phyloP scores from a whole-genome alignment of 352 stramenopile species.

The Pythium phragmitis region DNA sequence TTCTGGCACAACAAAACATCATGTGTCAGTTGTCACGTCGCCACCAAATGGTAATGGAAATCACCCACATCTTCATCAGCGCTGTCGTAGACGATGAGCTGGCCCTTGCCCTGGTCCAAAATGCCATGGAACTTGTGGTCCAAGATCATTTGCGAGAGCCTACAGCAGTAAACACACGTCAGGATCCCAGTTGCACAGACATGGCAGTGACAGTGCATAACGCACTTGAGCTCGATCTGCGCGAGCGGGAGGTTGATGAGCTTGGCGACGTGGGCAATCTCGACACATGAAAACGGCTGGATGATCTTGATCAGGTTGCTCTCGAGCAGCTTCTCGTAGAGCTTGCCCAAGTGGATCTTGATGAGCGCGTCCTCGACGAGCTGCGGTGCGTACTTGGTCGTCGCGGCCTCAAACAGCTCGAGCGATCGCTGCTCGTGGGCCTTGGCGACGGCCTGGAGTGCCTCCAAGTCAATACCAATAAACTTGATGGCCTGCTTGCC shows the following conservation, averaged over 20 bases:
- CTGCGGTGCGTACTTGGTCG: conserved; percentile 87
- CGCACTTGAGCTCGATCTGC: conserved; percentile 86
- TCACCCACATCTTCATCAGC: conserved; percentile 87
- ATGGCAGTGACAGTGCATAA: background rate
- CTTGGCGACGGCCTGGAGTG: conserved; percentile 94
- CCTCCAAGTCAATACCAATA: conserved; percentile 94
- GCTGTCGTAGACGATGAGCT: conserved; percentile 98
- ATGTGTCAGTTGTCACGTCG: background rate
- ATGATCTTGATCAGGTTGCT: conserved; percentile 99
- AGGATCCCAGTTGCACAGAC: background rate
- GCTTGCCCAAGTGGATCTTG: conserved; percentile 94
- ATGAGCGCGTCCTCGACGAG: conserved; percentile 86
- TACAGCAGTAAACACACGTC: conserved; percentile 32
- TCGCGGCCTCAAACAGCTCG: conserved; percentile 81
- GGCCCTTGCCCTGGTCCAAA: conserved; percentile 98
- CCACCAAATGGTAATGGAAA: background rate
- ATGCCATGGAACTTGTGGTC: conserved; percentile 99
- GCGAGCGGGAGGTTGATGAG: conserved; percentile 95
- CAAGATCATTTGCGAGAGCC: conserved; percentile 99
- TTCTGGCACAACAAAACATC: conserved; percentile 43
- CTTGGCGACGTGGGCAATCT: conserved; percentile 96
- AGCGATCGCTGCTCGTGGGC: conserved; percentile 95
- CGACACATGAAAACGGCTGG: conserved; percentile 96
- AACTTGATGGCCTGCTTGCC: conserved; percentile 98
- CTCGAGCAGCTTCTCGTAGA: conserved; percentile 98